phyloP scores from a whole-genome alignment of 2,329 filamentous ascomycete genomes.

The Sporothrix brasiliensis region DNA sequence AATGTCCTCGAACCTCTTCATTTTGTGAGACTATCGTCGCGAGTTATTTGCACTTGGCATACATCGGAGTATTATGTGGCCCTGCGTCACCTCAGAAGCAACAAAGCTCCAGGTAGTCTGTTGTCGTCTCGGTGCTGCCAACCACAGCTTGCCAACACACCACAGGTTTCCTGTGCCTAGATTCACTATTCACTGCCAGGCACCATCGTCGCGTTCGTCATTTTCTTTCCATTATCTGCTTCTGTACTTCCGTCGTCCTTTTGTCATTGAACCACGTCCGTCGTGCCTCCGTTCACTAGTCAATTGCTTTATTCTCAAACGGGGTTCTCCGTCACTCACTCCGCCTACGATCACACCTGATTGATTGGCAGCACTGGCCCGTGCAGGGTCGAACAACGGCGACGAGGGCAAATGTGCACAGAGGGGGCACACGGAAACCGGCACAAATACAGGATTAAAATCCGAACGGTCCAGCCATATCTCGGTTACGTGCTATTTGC shows the following conservation, averaged over 20 bases:
- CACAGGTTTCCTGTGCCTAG: not conserved
- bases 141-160: conserved; percentile 21
- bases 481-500: not conserved
- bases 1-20: not conserved
- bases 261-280: not conserved
- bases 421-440: not conserved
- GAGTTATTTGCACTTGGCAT: not conserved
- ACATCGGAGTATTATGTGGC: not conserved
- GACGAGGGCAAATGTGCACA: not conserved
- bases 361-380: conserved; percentile 13
- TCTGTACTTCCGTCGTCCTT: not conserved
- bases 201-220: not conserved
- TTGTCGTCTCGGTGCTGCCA: not conserved
- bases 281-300: not conserved
- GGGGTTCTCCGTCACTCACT: not conserved
- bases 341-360: not conserved
- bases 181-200: conserved; percentile 7
- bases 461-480: not conserved
- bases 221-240: not conserved
- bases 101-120: not conserved
- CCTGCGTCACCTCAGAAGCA: not conserved
- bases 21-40: conserved; percentile 20
- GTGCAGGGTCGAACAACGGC: not conserved
- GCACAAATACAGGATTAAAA: not conserved
- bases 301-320: not conserved